Base-by-base conservation (phyloP, 306 rosid genomes). In the Castanea crenata region DNA sequence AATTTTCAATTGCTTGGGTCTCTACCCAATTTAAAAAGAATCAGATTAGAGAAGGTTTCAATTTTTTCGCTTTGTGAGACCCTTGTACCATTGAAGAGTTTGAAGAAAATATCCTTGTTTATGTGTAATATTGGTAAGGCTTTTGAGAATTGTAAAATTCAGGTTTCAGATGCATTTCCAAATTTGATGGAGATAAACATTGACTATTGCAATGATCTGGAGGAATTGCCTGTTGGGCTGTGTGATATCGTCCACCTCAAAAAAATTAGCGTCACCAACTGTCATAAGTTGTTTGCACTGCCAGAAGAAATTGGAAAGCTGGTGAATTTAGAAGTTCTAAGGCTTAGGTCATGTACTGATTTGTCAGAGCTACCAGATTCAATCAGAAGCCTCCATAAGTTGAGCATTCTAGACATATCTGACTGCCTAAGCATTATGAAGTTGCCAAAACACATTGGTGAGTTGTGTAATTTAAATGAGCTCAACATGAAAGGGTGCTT, bases 261-360 rank as follows among this genome's bases (percentile, higher is more conserved):
- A 90, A 90, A 76, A 77, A 86, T 93, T 3, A 86, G 86, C 21
- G 72, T 91, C 8, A 85, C 97, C 4, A 87, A 87, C 72, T 93
- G 92, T 29, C 91, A 88, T 44, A 88, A 73, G 35, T 81, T 93
- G 71, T 71, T 78, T 34, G 54, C 84, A 27, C 78, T 93, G 73
- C 92, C 97, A 6, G 74, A 79, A 29, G 89, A 71, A 23, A 78
- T 90, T 5, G 90, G 84, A 20, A 55, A 74, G 15, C 55, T 91
- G 65, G 59, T n/a, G 2, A 86, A 86, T 81, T 79, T 93, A 78
- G 89, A 86, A 76, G 61, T 80, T 4, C 29, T 93, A 4, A 80
- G 95, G 80, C 82, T 93, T 38, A 85, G 83, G 59, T 89, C 89
- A 0, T 91, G 97, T 63, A 81, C 83, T 38, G 81, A 62, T 70